A percentile compares a stretch with the other conserved stretches of the same genome.
These are phyloP conservation scores for Xylaria flabelliformis DNA, from an alignment of 495 filamentous ascomycete species.

Conservation along the genomic window DNA sequence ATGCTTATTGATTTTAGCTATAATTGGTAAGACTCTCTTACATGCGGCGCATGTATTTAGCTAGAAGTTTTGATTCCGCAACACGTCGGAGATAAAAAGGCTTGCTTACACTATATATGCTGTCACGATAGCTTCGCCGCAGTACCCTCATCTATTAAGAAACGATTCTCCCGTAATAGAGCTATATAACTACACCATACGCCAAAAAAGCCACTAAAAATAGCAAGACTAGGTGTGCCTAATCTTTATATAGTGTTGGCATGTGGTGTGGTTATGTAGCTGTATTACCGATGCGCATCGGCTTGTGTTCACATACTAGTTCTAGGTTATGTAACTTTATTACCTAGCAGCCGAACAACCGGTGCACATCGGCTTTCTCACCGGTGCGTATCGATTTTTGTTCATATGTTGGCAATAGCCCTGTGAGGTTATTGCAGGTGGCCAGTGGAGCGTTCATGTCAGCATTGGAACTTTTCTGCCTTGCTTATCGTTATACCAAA, in stretches of 20 bases:
- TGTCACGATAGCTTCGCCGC: neutral
- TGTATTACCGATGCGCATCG: too few relatives aligned
- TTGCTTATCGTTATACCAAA: neutral
- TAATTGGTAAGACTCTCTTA: neutral
- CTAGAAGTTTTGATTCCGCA: neutral
- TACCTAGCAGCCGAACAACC: too few relatives aligned
- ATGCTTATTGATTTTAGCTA: neutral
- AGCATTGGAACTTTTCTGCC: neutral
- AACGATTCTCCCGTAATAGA: neutral
- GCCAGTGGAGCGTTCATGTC: neutral
- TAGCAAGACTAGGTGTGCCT: too few relatives aligned
- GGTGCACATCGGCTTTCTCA: neutral
- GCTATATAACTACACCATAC: neutral
- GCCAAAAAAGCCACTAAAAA: too few relatives aligned
- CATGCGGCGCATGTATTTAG: neutral
- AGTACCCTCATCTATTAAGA: neutral
- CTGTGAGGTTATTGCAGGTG: too few relatives aligned
- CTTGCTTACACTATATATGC: neutral
- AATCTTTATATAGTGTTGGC: too few relatives aligned
- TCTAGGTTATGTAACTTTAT: too few relatives aligned
- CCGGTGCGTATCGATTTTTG: neutral
- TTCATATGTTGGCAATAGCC: neutral
- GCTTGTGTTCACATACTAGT: too few relatives aligned
- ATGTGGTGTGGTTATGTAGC: too few relatives aligned
- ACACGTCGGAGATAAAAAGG: neutral